Base-by-base conservation (phyloP, 306 rosid species). In the Quercus parvula region DNA sequence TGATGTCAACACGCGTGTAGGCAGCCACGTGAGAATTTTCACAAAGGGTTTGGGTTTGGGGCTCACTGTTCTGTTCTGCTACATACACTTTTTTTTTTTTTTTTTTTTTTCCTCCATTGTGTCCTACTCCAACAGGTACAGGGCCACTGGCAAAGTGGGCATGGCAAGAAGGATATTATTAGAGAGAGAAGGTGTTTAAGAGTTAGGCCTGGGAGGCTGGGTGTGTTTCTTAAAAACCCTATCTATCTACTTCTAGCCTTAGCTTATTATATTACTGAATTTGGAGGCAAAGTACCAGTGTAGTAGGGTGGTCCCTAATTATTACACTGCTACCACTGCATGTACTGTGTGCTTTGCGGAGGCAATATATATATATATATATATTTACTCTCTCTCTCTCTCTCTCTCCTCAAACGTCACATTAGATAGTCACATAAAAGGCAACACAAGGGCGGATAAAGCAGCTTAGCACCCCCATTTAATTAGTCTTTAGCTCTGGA, bases 261-360 rank as follows among this genome's bases (percentile, higher is more conserved):
- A 14, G 73, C 46, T 55, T 79, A 55, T 79, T 83, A 74, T 74
- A 25, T 27, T 63, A 62, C 83, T 80, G 79, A 80, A 59, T 31
- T 46, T 46, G 74, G 62, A 52, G 63, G 56, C 24, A 64, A 6
- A 61, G 66, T 64, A 75, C 35, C 55, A 77, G 87, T 38, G 71
- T 79, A 72, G 25, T 81, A 81, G 90, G 35, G 89, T 87, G 91
- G 93, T 89, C 91, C 91, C 76, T 41, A 41, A 71, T 71, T 52
- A 74, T 31, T 9, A 19, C 14, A 4, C 52, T 19, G 27, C 72
- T 19, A 33, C 52, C 20, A 35, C 22, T 63, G 70, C 70, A 6
- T 19, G 28, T 25, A 14, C 46, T 14, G 68, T 56, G 33, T 31
- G 63, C 15, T 56, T 52, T 76, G 68, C 70, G 74, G 73, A 71